phyloP scores from a whole-genome alignment of 768 basidiomycete genomes.

The Coprinellus aureogranulatus region DNA sequence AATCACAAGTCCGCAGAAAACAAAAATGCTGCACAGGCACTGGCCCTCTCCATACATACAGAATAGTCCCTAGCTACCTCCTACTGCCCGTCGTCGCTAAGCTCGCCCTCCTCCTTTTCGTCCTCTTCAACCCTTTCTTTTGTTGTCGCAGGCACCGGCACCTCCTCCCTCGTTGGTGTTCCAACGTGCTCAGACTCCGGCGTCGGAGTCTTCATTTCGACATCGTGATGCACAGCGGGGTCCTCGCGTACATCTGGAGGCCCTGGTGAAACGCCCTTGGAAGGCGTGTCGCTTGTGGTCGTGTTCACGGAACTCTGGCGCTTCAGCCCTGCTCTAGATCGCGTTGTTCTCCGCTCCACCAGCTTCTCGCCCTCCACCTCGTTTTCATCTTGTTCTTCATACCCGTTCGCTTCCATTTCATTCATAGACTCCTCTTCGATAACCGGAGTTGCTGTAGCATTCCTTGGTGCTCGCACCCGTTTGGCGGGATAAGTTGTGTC shows the following conservation, averaged over 20 bases:
- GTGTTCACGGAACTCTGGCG: background rate
- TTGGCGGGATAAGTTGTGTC: slow-evolving; percentile 74
- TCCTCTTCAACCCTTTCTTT: background rate
- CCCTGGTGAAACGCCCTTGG: background rate
- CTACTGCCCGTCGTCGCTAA: slow-evolving; percentile 2
- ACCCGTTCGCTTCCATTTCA: background rate
- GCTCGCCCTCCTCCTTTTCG: slow-evolving; percentile 3
- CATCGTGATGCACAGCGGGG: background rate
- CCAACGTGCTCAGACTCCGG: background rate
- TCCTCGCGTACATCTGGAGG: background rate
- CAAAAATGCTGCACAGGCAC: background rate
- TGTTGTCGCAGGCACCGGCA: background rate
- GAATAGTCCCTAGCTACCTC: background rate
- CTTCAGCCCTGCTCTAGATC: background rate
- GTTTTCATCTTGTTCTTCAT: background rate
- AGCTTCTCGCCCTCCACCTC: background rate
- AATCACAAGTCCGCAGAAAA: background rate
- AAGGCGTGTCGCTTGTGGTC: background rate
- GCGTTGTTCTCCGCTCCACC: slow-evolving; percentile 3
- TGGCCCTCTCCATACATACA: background rate
- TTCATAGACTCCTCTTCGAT: background rate
- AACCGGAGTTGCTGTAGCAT: slow-evolving; percentile 7
- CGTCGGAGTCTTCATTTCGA: background rate
- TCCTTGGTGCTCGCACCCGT: slow-evolving; percentile 54
- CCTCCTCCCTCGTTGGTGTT: background rate